Evolutionary conservation across 257 asterid genomes (phyloP).

Genomic region (Nicotiana knightiana): DNA sequence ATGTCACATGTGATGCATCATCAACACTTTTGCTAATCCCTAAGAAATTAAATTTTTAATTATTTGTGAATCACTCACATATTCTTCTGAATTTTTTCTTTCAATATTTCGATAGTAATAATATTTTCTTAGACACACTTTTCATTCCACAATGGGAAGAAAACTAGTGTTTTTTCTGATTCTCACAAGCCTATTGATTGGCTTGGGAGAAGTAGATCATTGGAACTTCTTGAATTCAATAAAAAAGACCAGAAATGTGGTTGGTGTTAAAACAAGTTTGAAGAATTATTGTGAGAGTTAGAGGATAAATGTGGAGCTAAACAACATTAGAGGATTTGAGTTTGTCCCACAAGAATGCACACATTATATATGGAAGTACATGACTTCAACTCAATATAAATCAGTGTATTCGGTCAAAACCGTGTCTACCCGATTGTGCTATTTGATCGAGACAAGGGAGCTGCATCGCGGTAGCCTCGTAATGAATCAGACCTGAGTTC

Average conservation of each 20-base stretch:
- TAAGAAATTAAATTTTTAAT: background rate
- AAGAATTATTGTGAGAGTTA: slow-evolving; percentile 52
- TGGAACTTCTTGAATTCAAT: slow-evolving; percentile 37
- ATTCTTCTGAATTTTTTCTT: background rate
- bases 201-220: slow-evolving; percentile 21
- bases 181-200: slow-evolving; percentile 16
- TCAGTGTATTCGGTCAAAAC: background rate
- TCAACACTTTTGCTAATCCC: background rate
- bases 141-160: slow-evolving; percentile 20
- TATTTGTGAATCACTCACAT: background rate
- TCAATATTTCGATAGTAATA: no score
- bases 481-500: no score
- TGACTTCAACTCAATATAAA: slow-evolving; percentile 41
- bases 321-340: slow-evolving; percentile 37
- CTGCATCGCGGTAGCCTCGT: no score
- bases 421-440: no score
- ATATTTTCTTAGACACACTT: no score
- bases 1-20: background rate
- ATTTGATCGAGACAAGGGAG: no score
- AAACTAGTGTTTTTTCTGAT: slow-evolving; percentile 12
- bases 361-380: slow-evolving; percentile 29
- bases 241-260: background rate
- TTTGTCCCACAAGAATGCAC: slow-evolving; percentile 44
- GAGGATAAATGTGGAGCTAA: slow-evolving; percentile 43
- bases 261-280: slow-evolving; percentile 17